A percentile compares a stretch with the other conserved stretches of the same genome.
Evolutionary conservation across 352 stramenopile species (phyloP).

Genomic region (Phytophthora megakarya): DNA sequence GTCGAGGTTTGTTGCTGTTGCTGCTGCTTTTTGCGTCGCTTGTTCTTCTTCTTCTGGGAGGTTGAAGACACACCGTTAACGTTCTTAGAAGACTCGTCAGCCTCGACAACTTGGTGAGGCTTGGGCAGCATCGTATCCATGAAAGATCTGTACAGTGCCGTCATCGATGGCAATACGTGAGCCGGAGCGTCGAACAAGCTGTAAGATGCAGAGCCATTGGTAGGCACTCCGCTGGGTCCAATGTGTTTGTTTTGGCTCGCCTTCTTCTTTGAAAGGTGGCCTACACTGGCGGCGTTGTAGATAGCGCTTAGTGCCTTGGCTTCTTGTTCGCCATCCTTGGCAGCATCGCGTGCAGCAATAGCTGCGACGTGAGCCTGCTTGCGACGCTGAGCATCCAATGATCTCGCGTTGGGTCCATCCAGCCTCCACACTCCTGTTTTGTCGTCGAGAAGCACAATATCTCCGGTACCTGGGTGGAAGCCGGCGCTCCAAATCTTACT

Average conservation of each 20-base stretch:
- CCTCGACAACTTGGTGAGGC: constrained; percentile 34
- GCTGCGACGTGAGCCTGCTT: constrained; percentile 40
- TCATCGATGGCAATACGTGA: constrained; percentile 86
- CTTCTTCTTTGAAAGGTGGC: constrained; percentile 25
- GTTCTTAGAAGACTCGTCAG: constrained; percentile 23
- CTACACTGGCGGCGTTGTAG: constrained; percentile 41
- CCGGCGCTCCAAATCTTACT: constrained; percentile 54
- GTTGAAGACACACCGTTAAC: constrained; percentile 4
- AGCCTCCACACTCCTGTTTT: constrained; percentile 66
- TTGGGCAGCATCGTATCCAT: constrained; percentile 89
- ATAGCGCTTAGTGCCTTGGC: constrained; percentile 52
- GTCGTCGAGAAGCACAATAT: constrained; percentile 62
- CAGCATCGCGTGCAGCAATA: constrained; percentile 14
- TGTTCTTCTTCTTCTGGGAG: constrained; percentile 57
- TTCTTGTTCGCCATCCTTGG: constrained; percentile 37
- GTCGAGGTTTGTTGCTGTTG: constrained; percentile 32
- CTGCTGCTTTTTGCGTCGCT: constrained; percentile 67
- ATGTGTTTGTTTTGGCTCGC: constrained; percentile 18
- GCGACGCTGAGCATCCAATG: constrained; percentile 39
- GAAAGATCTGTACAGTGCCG: constrained; percentile 81
- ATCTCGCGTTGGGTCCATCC: constrained; percentile 51
- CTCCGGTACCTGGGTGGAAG: constrained; percentile 62
- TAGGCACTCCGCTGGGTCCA: constrained; percentile 25
- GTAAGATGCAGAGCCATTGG: constrained; percentile 26
- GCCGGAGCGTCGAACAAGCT: constrained; percentile 79